A percentile compares a stretch with the other conserved stretches of the same genome.
Evolutionary conservation across 176 grass and related monocot genomes (phyloP).

Genomic region (Zizania latifolia): DNA sequence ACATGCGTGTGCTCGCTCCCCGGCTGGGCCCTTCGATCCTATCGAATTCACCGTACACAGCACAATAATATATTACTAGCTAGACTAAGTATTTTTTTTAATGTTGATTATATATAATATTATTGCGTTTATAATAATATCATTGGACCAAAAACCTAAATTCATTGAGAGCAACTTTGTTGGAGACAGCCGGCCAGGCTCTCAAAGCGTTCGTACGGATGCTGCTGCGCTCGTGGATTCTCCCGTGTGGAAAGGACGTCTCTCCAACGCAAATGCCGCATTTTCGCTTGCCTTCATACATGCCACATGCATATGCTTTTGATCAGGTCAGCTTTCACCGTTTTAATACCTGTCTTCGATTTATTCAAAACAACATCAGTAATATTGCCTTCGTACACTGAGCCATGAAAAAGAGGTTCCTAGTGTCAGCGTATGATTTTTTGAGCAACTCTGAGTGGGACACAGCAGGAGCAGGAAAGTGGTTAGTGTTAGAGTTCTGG

Average conservation of each 20-base stretch:
- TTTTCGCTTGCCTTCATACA: not conserved
- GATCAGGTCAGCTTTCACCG: not conserved
- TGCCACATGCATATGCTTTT: not conserved
- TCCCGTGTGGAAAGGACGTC: not conserved
- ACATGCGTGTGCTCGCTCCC: conserved; percentile 30
- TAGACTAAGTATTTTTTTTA: too few species aligned
- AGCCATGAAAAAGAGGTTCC: too few species aligned
- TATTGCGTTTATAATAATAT: too few species aligned
- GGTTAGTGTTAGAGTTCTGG: not conserved
- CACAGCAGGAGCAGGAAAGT: not conserved
- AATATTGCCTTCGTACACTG: too few species aligned
- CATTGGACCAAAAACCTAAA: too few species aligned
- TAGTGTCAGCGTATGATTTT: too few species aligned
- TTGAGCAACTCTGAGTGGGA: not conserved
- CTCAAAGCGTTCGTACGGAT: not conserved
- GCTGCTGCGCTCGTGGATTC: not conserved
- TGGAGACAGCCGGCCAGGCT: not conserved
- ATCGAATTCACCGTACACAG: too few species aligned
- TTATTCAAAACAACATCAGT: too few species aligned
- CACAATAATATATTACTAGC: too few species aligned
- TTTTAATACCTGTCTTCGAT: not conserved
- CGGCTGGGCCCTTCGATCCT: not conserved
- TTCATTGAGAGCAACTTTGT: conserved; percentile 13
- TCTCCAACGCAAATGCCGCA: not conserved
- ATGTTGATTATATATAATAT: too few species aligned